Evolutionary conservation across 192 early-diverging fungal species (phyloP), one percentile per base, ranked within the genome.

Genomic region (Backusella macrospora): DNA sequence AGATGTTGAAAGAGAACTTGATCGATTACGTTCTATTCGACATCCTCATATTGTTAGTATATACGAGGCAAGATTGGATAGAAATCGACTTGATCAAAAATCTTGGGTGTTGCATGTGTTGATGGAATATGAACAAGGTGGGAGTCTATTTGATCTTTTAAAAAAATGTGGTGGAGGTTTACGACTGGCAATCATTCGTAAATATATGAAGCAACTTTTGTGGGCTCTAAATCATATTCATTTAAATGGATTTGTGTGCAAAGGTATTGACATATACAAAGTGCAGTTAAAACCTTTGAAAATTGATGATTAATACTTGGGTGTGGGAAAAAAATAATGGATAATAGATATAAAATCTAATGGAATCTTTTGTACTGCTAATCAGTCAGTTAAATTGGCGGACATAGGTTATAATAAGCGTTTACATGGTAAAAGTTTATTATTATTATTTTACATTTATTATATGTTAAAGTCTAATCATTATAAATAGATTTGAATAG

Each of bases 201-300:
- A 82, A 29, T 94, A 94, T 45, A 77, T 91, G 77, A 86, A 85
- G 13, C 91, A 94, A 12, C 83, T 94, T 0, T 75, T 94, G 16
- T 82, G 86, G 71, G 86, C 85, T 1, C 76, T 94, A 8, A 82
- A 87, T 15, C 84, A 87, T 71, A 68, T 94, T 37, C 92, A 94
- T 52, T 64, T 86, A 1, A 89, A 87, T 10, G 90, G 89, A 15
- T 87, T 92, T 71, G 81, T 90, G 12, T 90, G 91, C 76, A 88
- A 88, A 77, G 82, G 83, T 85, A 71, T 49, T 18, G 48, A 8
- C 18, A 18, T 49, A 0, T 18, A 8, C 6, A 1, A 16, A 29
- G 14, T 37, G 12, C 29, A 26, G 1, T 63, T 37, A 16, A 37
- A 63, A 1, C 9, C 16, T 47, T 16, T 47, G 2, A 34, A 34